These are phyloP conservation scores for Alternaria tenuissima DNA, from an alignment of 2,329 filamentous ascomycete species.

Conservation along the genomic window DNA sequence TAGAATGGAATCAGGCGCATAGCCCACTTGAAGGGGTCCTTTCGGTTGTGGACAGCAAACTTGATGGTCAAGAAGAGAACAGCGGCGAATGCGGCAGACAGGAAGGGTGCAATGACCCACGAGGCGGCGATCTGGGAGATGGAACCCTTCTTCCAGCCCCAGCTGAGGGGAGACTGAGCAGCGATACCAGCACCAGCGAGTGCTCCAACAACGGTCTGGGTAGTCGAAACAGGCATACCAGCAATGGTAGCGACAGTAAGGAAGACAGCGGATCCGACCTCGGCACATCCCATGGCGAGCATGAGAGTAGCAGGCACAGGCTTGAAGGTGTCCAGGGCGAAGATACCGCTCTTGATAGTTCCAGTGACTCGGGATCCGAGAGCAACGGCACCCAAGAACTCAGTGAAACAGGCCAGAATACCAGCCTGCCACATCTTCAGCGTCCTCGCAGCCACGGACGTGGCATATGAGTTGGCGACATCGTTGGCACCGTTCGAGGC, in stretches of 20 bases:
- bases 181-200: constrained; percentile 69
- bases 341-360: constrained; percentile 69
- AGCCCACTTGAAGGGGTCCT: constrained; percentile 60
- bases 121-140: constrained; percentile 53
- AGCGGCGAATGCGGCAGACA: constrained; percentile 59
- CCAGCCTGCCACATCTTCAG: constrained; percentile 63
- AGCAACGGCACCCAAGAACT: constrained; percentile 62
- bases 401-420: constrained; percentile 58
- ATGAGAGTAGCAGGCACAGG: constrained; percentile 62
- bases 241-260: constrained; percentile 63
- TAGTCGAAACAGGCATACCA: constrained; percentile 69
- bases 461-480: constrained; percentile 64
- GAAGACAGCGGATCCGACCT: constrained; percentile 35
- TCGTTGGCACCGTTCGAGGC: constrained; percentile 58
- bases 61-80: constrained; percentile 61
- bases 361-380: constrained; percentile 65
- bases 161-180: constrained; percentile 33
- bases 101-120: constrained; percentile 60
- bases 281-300: constrained; percentile 66
- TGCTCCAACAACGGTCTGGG: constrained; percentile 68
- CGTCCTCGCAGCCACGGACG: constrained; percentile 55
- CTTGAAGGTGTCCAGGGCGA: constrained; percentile 60
- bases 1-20: constrained; percentile 60
- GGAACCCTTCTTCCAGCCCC: constrained; percentile 38
- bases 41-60: constrained; percentile 59